These are phyloP conservation scores for Physcomitrium patens DNA, from an alignment of 225 moss, liverwort and hornwort genomes.

Conservation along the genomic window DNA sequence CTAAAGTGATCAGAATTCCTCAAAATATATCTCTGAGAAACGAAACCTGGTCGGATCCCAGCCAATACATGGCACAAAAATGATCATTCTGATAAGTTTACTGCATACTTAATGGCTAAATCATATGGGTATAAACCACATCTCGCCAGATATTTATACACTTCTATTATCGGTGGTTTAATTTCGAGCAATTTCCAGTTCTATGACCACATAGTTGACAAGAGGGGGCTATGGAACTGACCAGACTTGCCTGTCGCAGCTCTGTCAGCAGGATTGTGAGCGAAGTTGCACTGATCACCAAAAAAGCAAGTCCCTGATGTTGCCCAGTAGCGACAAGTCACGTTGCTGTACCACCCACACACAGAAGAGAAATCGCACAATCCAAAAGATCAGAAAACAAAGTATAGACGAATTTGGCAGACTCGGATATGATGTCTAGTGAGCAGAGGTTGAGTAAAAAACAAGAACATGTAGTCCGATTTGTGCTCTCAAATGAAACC, in stretches of 20 bases:
- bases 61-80: conserved; percentile 48
- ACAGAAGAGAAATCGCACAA: conserved; percentile 33
- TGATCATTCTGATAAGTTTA: conserved; percentile 36
- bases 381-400: conserved; percentile 24
- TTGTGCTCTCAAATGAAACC: conserved; percentile 14
- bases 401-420: neutral
- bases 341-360: conserved; percentile 78
- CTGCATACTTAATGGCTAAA: neutral
- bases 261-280: conserved; percentile 93
- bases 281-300: conserved; percentile 99
- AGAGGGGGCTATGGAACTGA: conserved; percentile 60
- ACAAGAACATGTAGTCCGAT: no score
- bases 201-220: conserved; percentile 40
- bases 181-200: conserved; percentile 37
- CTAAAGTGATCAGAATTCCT: conserved; percentile 57
- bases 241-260: conserved; percentile 97
- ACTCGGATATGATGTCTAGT: neutral
- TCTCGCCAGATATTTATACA: conserved; percentile 30
- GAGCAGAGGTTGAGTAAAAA: no score
- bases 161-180: conserved; percentile 21
- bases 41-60: conserved; percentile 48
- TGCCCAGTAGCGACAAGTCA: conserved; percentile 99
- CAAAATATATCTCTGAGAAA: conserved; percentile 54
- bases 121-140: conserved; percentile 11
- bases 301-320: conserved; percentile 99